phyloP scores from a whole-genome alignment of 768 basidiomycete genomes.

The Amanita pallidorosea region DNA sequence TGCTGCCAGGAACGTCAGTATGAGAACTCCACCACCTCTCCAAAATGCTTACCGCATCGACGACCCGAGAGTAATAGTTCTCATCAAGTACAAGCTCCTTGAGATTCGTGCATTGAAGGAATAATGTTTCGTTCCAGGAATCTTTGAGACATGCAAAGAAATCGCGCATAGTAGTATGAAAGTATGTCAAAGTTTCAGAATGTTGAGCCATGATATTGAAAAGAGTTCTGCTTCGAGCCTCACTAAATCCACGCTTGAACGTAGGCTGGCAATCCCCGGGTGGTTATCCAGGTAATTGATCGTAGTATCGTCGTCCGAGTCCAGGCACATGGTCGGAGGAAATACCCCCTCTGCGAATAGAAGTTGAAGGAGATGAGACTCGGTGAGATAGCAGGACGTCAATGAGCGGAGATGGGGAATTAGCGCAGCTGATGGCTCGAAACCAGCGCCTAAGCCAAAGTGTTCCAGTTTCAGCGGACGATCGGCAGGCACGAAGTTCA shows the following conservation, averaged over 20 bases:
- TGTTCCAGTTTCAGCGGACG: neutral
- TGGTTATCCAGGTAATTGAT: neutral
- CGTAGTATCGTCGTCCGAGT: neutral
- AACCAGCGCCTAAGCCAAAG: neutral
- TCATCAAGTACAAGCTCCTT: neutral
- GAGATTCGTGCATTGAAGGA: neutral
- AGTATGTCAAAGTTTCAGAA: neutral
- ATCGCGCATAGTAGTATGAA: neutral
- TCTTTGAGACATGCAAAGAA: neutral
- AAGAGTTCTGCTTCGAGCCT: neutral
- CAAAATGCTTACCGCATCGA: neutral
- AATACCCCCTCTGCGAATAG: neutral
- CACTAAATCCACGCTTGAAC: neutral
- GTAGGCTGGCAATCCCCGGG: neutral
- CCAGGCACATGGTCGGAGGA: neutral
- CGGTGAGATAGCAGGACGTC: neutral
- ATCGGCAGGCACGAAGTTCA: neutral
- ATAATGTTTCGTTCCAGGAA: neutral
- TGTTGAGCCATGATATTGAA: neutral
- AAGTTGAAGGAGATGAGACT: neutral
- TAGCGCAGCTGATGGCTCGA: neutral
- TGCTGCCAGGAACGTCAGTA: neutral
- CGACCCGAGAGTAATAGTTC: neutral
- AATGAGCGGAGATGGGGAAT: neutral
- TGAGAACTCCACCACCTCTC: neutral